A percentile compares a stretch with the other conserved stretches of the same genome.
Evolutionary conservation across 73 alveolate genomes (phyloP).

Genomic region (Paramecium caudatum): DNA sequence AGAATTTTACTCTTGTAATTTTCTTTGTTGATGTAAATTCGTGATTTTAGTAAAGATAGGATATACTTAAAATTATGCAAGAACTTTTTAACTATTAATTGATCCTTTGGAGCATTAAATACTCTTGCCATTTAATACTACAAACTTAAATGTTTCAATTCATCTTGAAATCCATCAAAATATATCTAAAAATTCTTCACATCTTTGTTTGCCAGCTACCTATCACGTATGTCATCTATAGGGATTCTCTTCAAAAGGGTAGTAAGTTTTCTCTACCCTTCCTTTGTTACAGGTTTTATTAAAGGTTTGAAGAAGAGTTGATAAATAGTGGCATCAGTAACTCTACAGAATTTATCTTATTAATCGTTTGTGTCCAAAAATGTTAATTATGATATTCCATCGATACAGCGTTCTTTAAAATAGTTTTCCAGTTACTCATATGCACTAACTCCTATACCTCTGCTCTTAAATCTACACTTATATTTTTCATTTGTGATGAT

Average conservation of each 20-base stretch:
- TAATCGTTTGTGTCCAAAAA: background rate
- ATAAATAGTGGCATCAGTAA: constrained; percentile 15
- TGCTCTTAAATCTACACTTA: background rate
- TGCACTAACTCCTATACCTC: constrained; percentile 38
- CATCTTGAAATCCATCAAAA: background rate
- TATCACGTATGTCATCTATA: background rate
- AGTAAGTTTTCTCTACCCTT: background rate
- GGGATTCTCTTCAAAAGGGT: background rate
- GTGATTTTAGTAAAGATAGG: background rate
- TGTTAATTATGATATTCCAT: constrained; percentile 49
- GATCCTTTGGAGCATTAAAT: constrained; percentile 30
- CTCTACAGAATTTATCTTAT: background rate
- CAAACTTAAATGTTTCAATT: background rate
- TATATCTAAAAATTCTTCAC: background rate
- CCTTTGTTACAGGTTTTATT: constrained; percentile 11
- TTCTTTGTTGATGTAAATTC: constrained; percentile 3
- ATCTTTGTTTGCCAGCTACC: background rate
- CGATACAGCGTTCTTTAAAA: constrained; percentile 24
- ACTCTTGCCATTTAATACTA: constrained; percentile 4
- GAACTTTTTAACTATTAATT: background rate
- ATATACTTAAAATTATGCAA: background rate
- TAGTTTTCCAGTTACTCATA: constrained; percentile 10
- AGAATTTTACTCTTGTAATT: background rate
- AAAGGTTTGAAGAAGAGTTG: background rate
- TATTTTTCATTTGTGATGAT: constrained; percentile 51